phyloP scores from a whole-genome alignment of 108 stramenopile species.

The Nitzschia palea region DNA sequence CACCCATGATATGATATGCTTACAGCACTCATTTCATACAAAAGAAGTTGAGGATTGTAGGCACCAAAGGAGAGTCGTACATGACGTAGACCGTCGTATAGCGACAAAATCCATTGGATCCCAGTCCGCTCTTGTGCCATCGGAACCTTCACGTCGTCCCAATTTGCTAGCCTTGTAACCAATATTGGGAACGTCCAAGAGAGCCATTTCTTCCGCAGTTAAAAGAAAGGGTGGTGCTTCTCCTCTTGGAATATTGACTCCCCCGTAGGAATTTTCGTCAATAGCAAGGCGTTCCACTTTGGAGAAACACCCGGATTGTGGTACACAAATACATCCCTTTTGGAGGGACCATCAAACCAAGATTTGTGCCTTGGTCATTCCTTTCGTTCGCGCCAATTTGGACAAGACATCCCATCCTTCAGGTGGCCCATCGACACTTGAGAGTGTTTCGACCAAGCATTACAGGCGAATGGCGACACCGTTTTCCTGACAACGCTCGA shows the following conservation, averaged over 20 bases:
- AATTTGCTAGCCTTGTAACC: constrained; percentile 57
- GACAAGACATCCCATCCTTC: constrained; percentile 59
- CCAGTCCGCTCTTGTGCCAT: constrained; percentile 60
- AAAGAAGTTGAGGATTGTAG: too few species aligned
- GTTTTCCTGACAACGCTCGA: constrained; percentile 43
- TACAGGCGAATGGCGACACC: constrained; percentile 54
- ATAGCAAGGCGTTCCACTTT: constrained; percentile 75
- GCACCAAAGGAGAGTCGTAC: too few species aligned
- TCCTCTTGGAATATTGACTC: constrained; percentile 38
- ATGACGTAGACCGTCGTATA: too few species aligned
- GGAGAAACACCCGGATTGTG: constrained; percentile 54
- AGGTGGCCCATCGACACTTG: constrained; percentile 51
- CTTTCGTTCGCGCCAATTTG: constrained; percentile 49
- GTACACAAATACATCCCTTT: constrained; percentile 72
- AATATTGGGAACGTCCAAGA: constrained; percentile 58
- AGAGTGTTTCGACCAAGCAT: constrained; percentile 77
- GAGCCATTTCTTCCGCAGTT: constrained; percentile 55
- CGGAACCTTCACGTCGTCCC: constrained; percentile 76
- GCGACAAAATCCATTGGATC: constrained; percentile 60
- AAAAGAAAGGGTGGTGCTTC: constrained; percentile 35
- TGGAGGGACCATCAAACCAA: constrained; percentile 77
- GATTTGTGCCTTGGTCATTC: constrained; percentile 81
- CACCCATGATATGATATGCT: too few species aligned
- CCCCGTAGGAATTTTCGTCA: constrained; percentile 72
- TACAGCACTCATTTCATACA: too few species aligned